phyloP scores from a whole-genome alignment of 202 grass and related monocot species.

The Musa balbisiana region DNA sequence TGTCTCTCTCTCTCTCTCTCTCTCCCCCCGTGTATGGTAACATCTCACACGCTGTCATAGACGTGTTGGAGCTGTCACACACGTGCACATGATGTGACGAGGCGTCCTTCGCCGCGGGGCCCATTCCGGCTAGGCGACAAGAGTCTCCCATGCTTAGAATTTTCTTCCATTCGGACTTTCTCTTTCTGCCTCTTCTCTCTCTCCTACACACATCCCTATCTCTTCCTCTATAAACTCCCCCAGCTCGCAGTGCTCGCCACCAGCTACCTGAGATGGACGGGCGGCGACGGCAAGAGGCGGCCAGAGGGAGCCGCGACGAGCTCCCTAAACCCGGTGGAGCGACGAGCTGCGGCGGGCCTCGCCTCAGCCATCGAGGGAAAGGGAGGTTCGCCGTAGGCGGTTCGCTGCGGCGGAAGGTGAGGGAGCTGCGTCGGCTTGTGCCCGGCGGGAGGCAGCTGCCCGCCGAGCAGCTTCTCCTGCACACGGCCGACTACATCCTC shows the following conservation, averaged over 20 bases:
- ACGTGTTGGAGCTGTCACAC: constrained; percentile 11
- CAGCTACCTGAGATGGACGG: neutral
- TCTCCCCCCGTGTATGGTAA: no score
- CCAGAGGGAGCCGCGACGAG: neutral
- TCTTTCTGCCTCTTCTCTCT: no score
- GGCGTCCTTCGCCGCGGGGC: neutral
- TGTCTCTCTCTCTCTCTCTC: no score
- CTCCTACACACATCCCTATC: no score
- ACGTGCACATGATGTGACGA: constrained; percentile 2
- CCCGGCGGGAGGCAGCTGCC: constrained; percentile 2
- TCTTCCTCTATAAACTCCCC: neutral
- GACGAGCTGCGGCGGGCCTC: no score
- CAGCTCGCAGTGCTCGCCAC: no score
- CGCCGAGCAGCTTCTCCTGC: constrained; percentile 9
- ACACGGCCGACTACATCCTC: constrained; percentile 17
- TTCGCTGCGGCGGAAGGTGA: constrained; percentile 2
- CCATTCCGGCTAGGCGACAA: neutral
- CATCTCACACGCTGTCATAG: neutral
- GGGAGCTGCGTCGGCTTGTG: constrained; percentile 19
- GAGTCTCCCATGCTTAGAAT: neutral
- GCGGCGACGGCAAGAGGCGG: neutral
- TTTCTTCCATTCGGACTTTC: neutral
- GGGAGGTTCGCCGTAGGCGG: no score
- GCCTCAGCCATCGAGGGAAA: no score
- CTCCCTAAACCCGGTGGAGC: no score